A percentile compares a stretch with the other conserved stretches of the same genome.
phyloP scores from a whole-genome alignment of 139 green algal species.

The Volvox reticuliferus region DNA sequence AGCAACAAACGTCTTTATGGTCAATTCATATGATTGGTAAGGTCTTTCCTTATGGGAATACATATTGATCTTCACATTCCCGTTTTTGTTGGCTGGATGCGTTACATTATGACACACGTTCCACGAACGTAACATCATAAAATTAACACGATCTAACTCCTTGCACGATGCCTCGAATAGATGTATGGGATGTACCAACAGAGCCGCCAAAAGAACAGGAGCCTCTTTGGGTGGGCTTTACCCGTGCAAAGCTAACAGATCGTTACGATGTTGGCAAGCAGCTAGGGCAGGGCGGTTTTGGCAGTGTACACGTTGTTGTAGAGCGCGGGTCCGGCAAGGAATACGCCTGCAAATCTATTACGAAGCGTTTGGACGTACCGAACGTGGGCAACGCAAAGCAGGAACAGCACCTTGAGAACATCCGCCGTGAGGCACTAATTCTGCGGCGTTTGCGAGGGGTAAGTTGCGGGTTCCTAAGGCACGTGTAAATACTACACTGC shows the following conservation, averaged over 20 bases:
- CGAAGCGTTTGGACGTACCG: constrained; percentile 79
- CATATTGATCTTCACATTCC: too few relatives aligned
- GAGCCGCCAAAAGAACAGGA: neutral
- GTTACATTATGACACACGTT: too few relatives aligned
- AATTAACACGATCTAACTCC: too few relatives aligned
- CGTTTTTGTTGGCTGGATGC: too few relatives aligned
- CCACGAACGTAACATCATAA: too few relatives aligned
- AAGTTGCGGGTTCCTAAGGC: neutral
- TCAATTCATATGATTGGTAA: too few relatives aligned
- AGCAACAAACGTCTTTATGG: too few relatives aligned
- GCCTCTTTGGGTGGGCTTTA: constrained; percentile 41
- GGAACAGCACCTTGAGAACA: constrained; percentile 83
- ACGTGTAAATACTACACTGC: too few relatives aligned
- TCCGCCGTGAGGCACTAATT: constrained; percentile 74
- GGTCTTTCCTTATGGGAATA: too few relatives aligned
- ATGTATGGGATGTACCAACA: constrained; percentile 61
- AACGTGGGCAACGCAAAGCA: constrained; percentile 72
- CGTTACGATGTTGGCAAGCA: constrained; percentile 61
- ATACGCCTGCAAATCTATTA: constrained; percentile 88
- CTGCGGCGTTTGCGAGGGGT: constrained; percentile 75
- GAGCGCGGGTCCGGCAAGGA: constrained; percentile 66
- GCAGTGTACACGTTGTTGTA: constrained; percentile 67
- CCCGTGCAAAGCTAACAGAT: constrained; percentile 18
- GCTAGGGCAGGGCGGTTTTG: constrained; percentile 89
- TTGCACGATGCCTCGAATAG: constrained; percentile 57